These are phyloP conservation scores for Cryphonectria radicalis DNA, from an alignment of 2,329 filamentous ascomycete genomes.

Conservation along the genomic window DNA sequence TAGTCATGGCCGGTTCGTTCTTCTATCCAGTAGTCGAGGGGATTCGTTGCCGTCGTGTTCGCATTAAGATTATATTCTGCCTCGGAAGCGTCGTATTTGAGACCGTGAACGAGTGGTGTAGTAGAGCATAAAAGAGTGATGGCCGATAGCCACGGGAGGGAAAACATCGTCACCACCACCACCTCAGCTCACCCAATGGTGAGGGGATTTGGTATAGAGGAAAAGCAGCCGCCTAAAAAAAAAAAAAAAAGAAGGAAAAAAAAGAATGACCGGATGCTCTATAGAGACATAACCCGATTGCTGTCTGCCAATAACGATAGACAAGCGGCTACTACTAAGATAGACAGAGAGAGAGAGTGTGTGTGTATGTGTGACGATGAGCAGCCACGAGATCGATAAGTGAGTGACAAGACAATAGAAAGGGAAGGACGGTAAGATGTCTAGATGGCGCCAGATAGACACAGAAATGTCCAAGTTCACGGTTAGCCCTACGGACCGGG, in stretches of 20 bases:
- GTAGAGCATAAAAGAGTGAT: slow-evolving; percentile 33
- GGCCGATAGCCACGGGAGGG: slow-evolving; percentile 35
- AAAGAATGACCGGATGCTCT: slow-evolving; percentile 26
- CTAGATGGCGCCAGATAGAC: slow-evolving; percentile 24
- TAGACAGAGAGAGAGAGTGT: slow-evolving; percentile 22
- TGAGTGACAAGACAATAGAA: slow-evolving; percentile 25
- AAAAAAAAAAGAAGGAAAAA: slow-evolving; percentile 10
- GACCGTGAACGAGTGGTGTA: slow-evolving; percentile 37
- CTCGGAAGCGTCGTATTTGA: slow-evolving; percentile 36
- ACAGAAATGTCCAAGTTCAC: slow-evolving; percentile 19
- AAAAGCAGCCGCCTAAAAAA: slow-evolving; percentile 13
- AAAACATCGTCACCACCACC: slow-evolving; percentile 38
- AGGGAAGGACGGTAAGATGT: slow-evolving; percentile 25
- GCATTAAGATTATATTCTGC: slow-evolving; percentile 64
- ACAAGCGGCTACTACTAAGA: slow-evolving; percentile 1
- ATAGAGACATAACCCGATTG: slow-evolving; percentile 25
- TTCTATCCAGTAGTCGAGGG: slow-evolving; percentile 61
- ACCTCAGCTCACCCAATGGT: slow-evolving; percentile 30
- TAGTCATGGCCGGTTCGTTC: slow-evolving; percentile 54
- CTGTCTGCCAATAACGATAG: slow-evolving; percentile 19
- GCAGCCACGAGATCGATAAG: slow-evolving; percentile 23
- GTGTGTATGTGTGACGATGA: slow-evolving; percentile 18
- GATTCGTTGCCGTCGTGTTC: slow-evolving; percentile 58
- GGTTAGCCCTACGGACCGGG: slow-evolving; percentile 27
- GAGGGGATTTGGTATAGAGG: slow-evolving; percentile 20